Base-by-base conservation (phyloP, 805 yeast genomes). In the Priceomyces castillae region DNA sequence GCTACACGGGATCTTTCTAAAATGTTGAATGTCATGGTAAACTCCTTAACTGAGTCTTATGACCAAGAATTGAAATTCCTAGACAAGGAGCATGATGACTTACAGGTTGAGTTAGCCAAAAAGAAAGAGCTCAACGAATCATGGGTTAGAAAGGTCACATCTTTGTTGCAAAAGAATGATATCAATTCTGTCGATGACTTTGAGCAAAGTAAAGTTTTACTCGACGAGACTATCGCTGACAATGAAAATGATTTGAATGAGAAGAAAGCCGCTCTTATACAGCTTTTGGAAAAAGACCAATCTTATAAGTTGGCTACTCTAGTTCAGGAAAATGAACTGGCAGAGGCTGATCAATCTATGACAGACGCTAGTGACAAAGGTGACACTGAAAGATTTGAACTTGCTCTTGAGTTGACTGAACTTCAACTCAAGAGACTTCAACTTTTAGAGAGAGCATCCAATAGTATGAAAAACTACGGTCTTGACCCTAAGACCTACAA, bases 401-500 rank as follows among this genome's bases (percentile, higher is more conserved):
- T 43, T 34, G 64, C 64, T 1, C 39, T 61, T 11, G 59, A 61
- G 37, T 53, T 86, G 39, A 71, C 82, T 2, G 59, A 69, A 37
- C 58, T 80, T 28, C 92, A 85, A 58, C 52, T 78, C 14, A 63
- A 73, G 34, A 67, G 90, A 49, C 62, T 61, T 41, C 47, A 58
- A 11, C 53, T 71, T 35, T 52, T 77, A 16, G 68, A 72, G 42
- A 71, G 73, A 40, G 75, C 87, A 12, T 76, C 82, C 7, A 70
- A 74, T 11, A 52, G 69, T 26, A 61, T 75, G 31, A 67, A 61
- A 40, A 49, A 50, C 60, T 76, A 44, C 61, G 80, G 64, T 47
- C 68, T 76, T 48, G 80, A 76, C 43, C 66, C 71, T 18, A 80
- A 76, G 51, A 81, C 84, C 65, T 79, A 78, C 54, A 89, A 88